Evolutionary conservation across 2,329 filamentous ascomycete genomes (phyloP).

Genomic region (Apiospora sp.): DNA sequence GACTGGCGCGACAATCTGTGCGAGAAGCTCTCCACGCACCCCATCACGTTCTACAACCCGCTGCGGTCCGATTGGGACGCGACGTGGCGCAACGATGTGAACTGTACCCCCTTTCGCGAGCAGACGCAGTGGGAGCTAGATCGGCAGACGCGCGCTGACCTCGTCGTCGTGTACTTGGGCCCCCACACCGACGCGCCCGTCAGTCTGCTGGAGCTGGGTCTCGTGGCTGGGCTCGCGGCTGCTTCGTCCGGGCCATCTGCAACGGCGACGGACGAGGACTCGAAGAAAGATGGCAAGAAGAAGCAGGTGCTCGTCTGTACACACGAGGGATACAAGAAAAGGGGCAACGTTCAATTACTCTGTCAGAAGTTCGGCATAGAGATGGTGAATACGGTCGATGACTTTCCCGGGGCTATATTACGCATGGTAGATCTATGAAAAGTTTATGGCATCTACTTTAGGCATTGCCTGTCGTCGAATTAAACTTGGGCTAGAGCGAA

Average conservation of each 20-base stretch:
- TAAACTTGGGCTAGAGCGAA: neutral
- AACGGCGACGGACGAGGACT: neutral
- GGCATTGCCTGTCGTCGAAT: too few relatives aligned
- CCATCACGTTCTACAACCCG: slow-evolving; percentile 66
- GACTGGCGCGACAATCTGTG: slow-evolving; percentile 16
- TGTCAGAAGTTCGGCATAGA: slow-evolving; percentile 57
- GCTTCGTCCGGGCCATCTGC: slow-evolving; percentile 7
- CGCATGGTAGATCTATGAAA: neutral
- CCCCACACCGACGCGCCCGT: slow-evolving; percentile 60
- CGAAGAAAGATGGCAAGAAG: neutral
- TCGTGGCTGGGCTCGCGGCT: slow-evolving; percentile 49
- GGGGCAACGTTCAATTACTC: slow-evolving; percentile 67
- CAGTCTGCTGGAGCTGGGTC: slow-evolving; percentile 67
- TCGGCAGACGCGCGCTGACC: slow-evolving; percentile 58
- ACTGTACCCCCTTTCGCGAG: slow-evolving; percentile 53
- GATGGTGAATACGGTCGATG: slow-evolving; percentile 51
- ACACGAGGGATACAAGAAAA: slow-evolving; percentile 60
- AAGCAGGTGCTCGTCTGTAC: slow-evolving; percentile 61
- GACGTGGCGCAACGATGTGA: slow-evolving; percentile 59
- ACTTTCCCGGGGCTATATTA: slow-evolving; percentile 39
- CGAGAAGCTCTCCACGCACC: slow-evolving; percentile 38
- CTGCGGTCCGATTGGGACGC: slow-evolving; percentile 64
- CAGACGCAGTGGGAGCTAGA: slow-evolving; percentile 70
- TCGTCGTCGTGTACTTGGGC: slow-evolving; percentile 66
- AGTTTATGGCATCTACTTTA: neutral